phyloP scores from a whole-genome alignment of 164 flowering plant genomes.

The Vitis labrusca region DNA sequence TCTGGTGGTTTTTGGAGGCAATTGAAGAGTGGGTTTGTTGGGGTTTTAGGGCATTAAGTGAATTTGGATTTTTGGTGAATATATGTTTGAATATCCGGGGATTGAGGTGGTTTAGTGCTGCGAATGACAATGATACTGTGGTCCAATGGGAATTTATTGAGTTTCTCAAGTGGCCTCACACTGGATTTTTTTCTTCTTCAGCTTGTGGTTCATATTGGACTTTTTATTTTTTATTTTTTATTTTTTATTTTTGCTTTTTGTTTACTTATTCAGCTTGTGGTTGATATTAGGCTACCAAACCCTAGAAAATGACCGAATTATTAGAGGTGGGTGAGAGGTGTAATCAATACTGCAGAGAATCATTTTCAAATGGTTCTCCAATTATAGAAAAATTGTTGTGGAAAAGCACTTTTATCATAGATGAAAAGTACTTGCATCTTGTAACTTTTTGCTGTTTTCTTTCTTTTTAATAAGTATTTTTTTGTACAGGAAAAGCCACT shows the following conservation, averaged over 20 bases:
- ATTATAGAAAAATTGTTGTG: not conserved
- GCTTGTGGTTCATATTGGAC: too few species aligned
- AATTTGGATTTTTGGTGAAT: too few species aligned
- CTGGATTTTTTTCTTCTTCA: too few species aligned
- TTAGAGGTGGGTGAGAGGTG: conserved; percentile 16
- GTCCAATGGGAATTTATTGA: conserved; percentile 14
- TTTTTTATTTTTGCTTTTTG: not conserved
- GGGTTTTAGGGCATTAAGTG: too few species aligned
- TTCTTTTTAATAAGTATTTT: not conserved
- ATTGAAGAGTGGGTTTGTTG: not conserved
- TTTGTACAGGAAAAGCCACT: conserved; percentile 11
- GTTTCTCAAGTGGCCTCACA: not conserved
- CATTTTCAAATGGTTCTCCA: not conserved
- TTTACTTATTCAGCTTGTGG: too few species aligned
- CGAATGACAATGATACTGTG: conserved; percentile 12
- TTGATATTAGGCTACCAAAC: not conserved
- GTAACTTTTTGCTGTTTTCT: not conserved
- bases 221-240: not conserved
- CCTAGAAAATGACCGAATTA: conserved; percentile 6
- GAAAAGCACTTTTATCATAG: not conserved
- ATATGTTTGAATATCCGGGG: too few species aligned
- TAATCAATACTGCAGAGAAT: conserved; percentile 5
- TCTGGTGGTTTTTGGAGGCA: not conserved
- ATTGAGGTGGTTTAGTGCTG: not conserved
- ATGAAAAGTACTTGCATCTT: too few species aligned